A percentile compares a stretch with the other conserved stretches of the same genome.
Evolutionary conservation across 2,329 filamentous ascomycete species (phyloP).

Genomic region (Akanthomyces muscarius): DNA sequence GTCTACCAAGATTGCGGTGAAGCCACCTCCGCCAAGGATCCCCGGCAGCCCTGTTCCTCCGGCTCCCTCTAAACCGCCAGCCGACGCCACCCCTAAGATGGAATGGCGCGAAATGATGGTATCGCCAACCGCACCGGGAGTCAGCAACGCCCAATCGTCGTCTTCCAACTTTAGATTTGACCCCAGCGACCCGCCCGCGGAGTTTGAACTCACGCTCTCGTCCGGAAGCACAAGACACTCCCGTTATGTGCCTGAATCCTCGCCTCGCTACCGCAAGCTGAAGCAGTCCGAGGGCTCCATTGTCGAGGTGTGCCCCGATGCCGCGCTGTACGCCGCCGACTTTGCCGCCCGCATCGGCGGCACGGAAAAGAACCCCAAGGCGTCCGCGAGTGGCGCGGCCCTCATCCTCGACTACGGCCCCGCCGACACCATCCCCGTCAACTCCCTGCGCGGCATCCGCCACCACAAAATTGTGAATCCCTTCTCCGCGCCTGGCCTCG

Average conservation of each 20-base stretch:
- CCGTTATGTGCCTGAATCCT: slow-evolving; percentile 78
- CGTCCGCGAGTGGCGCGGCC: slow-evolving; percentile 71
- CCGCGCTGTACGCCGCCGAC: slow-evolving; percentile 71
- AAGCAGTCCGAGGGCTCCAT: slow-evolving; percentile 64
- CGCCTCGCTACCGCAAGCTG: slow-evolving; percentile 71
- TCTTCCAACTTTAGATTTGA: slow-evolving; percentile 47
- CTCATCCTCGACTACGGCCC: slow-evolving; percentile 97
- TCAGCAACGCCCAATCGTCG: slow-evolving; percentile 48
- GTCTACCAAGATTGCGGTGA: slow-evolving; percentile 49
- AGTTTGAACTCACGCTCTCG: slow-evolving; percentile 83
- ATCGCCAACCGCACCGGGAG: slow-evolving; percentile 56
- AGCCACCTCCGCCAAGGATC: slow-evolving; percentile 12
- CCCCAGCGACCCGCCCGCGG: slow-evolving; percentile 56
- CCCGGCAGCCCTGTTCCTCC: slow-evolving; percentile 35
- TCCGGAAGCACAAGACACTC: slow-evolving; percentile 75
- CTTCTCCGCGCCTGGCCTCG: slow-evolving; percentile 72
- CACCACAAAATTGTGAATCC: slow-evolving; percentile 73
- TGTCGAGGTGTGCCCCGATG: slow-evolving; percentile 88
- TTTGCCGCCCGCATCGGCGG: slow-evolving; percentile 85
- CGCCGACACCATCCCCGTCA: slow-evolving; percentile 69
- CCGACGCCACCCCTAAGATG: slow-evolving; percentile 31
- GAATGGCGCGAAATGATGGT: slow-evolving; percentile 85
- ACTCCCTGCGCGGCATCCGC: slow-evolving; percentile 86
- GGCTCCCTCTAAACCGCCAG: slow-evolving; percentile 37
- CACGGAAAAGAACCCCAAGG: slow-evolving; percentile 49